These are phyloP conservation scores for Lojkania enalia DNA, from an alignment of 2,329 filamentous ascomycete genomes.

Conservation along the genomic window DNA sequence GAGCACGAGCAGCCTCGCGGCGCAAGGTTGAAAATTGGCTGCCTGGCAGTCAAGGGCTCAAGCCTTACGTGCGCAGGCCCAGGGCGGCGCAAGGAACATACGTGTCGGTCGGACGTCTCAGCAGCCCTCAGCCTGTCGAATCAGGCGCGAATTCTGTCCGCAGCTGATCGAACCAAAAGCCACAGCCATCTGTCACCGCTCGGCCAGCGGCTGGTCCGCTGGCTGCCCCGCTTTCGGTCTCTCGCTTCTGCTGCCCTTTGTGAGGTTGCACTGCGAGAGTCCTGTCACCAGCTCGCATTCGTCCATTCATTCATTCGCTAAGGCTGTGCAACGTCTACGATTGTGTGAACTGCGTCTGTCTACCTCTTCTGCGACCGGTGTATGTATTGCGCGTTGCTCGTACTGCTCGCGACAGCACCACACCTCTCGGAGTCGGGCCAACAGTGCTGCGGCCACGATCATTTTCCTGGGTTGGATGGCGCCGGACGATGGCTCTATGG, in stretches of 20 bases:
- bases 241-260: not conserved
- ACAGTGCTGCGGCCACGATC: no score
- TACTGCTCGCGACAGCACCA: constrained; percentile 1
- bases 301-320: no score
- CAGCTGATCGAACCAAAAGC: not conserved
- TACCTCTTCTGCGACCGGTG: no score
- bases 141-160: not conserved
- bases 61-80: not conserved
- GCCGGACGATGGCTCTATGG: not conserved
- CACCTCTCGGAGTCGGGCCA: not conserved
- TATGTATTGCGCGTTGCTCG: not conserved
- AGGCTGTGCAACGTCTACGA: no score
- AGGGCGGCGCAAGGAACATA: no score
- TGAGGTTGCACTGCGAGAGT: constrained; percentile 1
- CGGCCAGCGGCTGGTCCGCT: not conserved
- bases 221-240: not conserved
- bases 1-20: not conserved
- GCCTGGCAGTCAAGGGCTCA: not conserved
- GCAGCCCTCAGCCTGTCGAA: not conserved
- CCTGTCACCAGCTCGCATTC: constrained; percentile 1
- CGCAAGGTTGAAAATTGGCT: no score
- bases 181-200: not conserved
- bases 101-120: no score
- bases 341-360: no score
- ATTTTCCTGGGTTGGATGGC: no score